These are phyloP conservation scores for Zostera marina DNA, from an alignment of 116 monocot genomes.

Conservation along the genomic window DNA sequence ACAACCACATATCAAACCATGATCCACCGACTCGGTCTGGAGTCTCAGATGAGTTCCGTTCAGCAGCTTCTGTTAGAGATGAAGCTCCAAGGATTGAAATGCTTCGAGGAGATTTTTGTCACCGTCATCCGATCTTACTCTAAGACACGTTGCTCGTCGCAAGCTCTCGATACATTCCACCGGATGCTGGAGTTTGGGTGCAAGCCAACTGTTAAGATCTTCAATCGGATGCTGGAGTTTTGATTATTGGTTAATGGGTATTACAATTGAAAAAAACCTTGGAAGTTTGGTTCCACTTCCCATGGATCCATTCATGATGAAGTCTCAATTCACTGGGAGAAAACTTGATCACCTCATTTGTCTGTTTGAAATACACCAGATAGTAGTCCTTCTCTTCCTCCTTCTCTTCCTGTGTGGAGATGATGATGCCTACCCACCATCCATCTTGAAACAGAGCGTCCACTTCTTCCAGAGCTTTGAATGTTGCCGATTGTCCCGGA, in stretches of 20 bases:
- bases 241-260: constrained; percentile 22
- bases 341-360: constrained; percentile 42
- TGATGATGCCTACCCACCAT: constrained; percentile 80
- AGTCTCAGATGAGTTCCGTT: constrained; percentile 28
- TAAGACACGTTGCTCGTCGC: constrained; percentile 20
- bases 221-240: constrained; percentile 59
- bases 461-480: constrained; percentile 63
- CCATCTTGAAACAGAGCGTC: constrained; percentile 60
- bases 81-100: constrained; percentile 41
- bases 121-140: constrained; percentile 40
- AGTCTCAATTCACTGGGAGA: constrained; percentile 31
- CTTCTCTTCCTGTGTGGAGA: constrained; percentile 5
- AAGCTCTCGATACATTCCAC: constrained; percentile 69
- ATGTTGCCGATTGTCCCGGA: constrained; percentile 5
- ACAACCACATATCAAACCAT: constrained; percentile 35
- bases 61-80: constrained; percentile 63
- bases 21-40: constrained; percentile 36
- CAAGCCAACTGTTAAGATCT: constrained; percentile 42
- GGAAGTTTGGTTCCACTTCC: constrained; percentile 45
- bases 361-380: constrained; percentile 58
- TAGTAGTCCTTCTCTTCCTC: too few relatives aligned
- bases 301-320: constrained; percentile 54
- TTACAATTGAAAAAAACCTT: too few relatives aligned
- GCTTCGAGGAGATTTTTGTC: constrained; percentile 38
- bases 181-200: constrained; percentile 54